phyloP scores from a whole-genome alignment of 495 filamentous ascomycete genomes.

The Articulospora tetracladia region DNA sequence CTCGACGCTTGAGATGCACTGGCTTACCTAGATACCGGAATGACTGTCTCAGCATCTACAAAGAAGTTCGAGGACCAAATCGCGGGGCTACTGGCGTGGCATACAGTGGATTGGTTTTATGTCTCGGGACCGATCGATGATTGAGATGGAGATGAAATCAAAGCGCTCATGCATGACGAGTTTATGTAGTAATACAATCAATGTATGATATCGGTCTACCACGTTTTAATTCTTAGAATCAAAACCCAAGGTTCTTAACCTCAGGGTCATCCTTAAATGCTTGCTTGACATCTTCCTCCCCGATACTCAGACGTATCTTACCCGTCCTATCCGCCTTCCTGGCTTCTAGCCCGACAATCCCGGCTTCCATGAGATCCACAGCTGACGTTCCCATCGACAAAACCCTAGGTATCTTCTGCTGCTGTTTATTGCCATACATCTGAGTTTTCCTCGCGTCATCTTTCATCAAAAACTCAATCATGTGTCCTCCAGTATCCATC shows the following conservation, averaged over 20 bases:
- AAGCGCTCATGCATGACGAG: no score
- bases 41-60: no score
- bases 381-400: constrained; percentile 67
- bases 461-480: constrained; percentile 20
- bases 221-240: no score
- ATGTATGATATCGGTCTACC: constrained; percentile 1
- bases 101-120: no score
- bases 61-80: no score
- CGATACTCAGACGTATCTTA: constrained; percentile 79
- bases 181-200: no score
- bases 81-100: no score
- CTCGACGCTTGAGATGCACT: not conserved
- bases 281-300: constrained; percentile 82
- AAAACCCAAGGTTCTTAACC: constrained; percentile 60
- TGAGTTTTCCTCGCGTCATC: not conserved
- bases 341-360: constrained; percentile 77
- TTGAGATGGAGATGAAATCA: no score
- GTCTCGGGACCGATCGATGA: no score
- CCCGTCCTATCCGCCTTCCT: constrained; percentile 77
- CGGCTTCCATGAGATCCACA: constrained; percentile 79
- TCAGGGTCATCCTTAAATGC: constrained; percentile 88
- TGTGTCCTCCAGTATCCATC: constrained; percentile 43
- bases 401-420: constrained; percentile 46
- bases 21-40: no score
- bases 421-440: not conserved